Percentiles rank a stretch among this genome's conserved stretches.
Evolutionary conservation across 2,329 filamentous ascomycete genomes (phyloP).

Genomic region (Botrytis squamosa): DNA sequence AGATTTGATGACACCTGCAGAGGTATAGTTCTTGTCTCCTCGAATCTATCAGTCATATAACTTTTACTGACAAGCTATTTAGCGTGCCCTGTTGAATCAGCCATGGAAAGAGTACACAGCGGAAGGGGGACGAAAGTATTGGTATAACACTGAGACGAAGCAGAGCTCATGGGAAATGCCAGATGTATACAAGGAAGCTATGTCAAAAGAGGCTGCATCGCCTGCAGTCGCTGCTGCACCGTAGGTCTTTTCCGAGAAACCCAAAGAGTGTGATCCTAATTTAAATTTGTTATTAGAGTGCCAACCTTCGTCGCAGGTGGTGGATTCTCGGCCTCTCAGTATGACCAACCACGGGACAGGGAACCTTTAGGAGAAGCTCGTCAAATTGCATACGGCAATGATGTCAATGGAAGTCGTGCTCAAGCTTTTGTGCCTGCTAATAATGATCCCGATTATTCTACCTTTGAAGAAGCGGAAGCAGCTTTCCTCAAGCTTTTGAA

Average conservation of each 20-base stretch:
- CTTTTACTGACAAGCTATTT: constrained; percentile 23
- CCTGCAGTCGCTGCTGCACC: constrained; percentile 44
- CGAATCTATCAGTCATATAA: constrained; percentile 26
- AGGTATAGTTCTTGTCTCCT: constrained; percentile 55
- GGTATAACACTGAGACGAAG: constrained; percentile 90
- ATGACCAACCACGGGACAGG: constrained; percentile 40
- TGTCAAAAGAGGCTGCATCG: constrained; percentile 55
- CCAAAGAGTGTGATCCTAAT: constrained; percentile 21
- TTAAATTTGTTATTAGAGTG: constrained; percentile 26
- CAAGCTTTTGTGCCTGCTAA: constrained; percentile 61
- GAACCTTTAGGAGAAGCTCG: constrained; percentile 53
- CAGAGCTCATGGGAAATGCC: constrained; percentile 96
- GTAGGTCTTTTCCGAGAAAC: constrained; percentile 41
- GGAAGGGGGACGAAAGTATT: constrained; percentile 86
- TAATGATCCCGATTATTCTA: constrained; percentile 75
- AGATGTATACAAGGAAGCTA: constrained; percentile 72
- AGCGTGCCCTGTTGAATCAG: constrained; percentile 78
- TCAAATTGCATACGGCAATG: constrained; percentile 57
- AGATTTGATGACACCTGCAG: constrained; percentile 79
- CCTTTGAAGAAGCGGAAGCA: constrained; percentile 82
- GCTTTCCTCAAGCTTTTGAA: constrained; percentile 90
- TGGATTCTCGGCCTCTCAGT: constrained; percentile 39
- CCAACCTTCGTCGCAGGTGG: constrained; percentile 47
- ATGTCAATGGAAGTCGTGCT: constrained; percentile 48
- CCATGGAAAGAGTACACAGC: constrained; percentile 93